Percentiles rank a stretch among this genome's conserved stretches.
Conservation (phyloP, 345 rosid species). For the Bruguiera gymnorhiza region DNA sequence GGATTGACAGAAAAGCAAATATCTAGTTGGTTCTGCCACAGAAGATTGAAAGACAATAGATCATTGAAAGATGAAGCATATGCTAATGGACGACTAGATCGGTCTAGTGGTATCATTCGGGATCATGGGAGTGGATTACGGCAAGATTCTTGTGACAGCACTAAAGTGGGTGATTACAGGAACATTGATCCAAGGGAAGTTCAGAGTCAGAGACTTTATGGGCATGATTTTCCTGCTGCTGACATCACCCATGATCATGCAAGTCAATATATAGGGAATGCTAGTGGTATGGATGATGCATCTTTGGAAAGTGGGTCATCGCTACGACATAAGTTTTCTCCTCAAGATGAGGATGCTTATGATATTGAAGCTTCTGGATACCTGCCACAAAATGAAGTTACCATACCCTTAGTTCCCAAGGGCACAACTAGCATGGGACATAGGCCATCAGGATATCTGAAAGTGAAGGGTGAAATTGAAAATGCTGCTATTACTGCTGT, state of each 20-base stretch:
- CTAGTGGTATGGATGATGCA: constrained; percentile 53
- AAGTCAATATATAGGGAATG: constrained; percentile 36
- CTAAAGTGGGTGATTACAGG: constrained; percentile 65
- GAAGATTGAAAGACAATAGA: constrained; percentile 86
- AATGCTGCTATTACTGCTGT: constrained; percentile 79
- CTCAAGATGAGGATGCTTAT: constrained; percentile 38
- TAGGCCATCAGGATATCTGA: constrained; percentile 85
- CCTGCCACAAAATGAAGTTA: constrained; percentile 34
- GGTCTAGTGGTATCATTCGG: constrained; percentile 73
- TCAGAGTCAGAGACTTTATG: constrained; percentile 68
- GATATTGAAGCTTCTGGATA: constrained; percentile 36
- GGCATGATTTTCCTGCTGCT: constrained; percentile 37
- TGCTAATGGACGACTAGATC: constrained; percentile 69
- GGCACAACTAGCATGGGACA: constrained; percentile 38
- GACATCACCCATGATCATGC: constrained; percentile 37
- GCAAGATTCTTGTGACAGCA: constrained; percentile 97
- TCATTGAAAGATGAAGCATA: constrained; percentile 50
- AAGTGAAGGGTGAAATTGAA: constrained; percentile 68
- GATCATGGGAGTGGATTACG: constrained; percentile 79
- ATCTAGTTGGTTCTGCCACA: constrained; percentile 98
- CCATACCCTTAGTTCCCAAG: constrained; percentile 26
- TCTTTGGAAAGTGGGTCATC: constrained; percentile 74
- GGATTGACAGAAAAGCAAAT: constrained; percentile 93
- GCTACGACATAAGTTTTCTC: constrained; percentile 49
- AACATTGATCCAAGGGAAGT: constrained; percentile 74